Percentiles rank a stretch among this genome's conserved stretches.
These are phyloP conservation scores for Pyrenochaeta sp. DNA, from an alignment of 2,329 filamentous ascomycete species.

Conservation along the genomic window DNA sequence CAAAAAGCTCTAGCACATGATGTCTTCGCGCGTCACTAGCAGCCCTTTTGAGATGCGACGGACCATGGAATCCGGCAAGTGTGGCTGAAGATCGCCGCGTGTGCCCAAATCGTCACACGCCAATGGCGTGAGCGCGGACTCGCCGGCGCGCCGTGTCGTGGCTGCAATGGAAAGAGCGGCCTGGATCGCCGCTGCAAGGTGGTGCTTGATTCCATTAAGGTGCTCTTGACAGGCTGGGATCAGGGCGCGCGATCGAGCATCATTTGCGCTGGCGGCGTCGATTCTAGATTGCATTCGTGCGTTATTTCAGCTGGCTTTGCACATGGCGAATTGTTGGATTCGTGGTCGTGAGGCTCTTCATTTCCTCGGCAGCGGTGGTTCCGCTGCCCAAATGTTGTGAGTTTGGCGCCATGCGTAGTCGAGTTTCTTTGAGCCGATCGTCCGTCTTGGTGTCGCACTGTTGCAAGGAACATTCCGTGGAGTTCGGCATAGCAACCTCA, in stretches of 20 bases:
- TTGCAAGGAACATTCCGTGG: too few species aligned
- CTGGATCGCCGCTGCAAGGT: conserved; percentile 16
- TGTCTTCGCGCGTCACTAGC: conserved; percentile 21
- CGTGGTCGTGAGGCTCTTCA: too few species aligned
- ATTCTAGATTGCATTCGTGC: too few species aligned
- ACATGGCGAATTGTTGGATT: too few species aligned
- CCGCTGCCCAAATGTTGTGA: background rate
- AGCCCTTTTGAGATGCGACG: conserved; percentile 3
- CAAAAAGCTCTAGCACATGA: conserved; percentile 14
- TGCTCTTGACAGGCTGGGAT: background rate
- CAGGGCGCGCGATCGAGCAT: background rate
- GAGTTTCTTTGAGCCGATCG: conserved; percentile 12
- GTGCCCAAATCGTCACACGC: conserved; percentile 8
- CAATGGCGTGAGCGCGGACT: conserved; percentile 8
- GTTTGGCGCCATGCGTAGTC: conserved; percentile 1
- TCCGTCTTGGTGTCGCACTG: conserved; percentile 11
- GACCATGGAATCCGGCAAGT: conserved; percentile 10
- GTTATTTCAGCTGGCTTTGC: background rate
- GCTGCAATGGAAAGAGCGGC: conserved; percentile 11
- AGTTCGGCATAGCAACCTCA: too few species aligned
- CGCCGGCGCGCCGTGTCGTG: conserved; percentile 15
- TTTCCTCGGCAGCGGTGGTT: too few species aligned
- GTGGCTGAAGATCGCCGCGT: conserved; percentile 21
- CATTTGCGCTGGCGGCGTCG: too few species aligned
- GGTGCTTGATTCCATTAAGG: background rate